Evolutionary conservation across 176 grass and related monocot species (phyloP).

Genomic region (bread wheat (Triticum aestivum)): DNA sequence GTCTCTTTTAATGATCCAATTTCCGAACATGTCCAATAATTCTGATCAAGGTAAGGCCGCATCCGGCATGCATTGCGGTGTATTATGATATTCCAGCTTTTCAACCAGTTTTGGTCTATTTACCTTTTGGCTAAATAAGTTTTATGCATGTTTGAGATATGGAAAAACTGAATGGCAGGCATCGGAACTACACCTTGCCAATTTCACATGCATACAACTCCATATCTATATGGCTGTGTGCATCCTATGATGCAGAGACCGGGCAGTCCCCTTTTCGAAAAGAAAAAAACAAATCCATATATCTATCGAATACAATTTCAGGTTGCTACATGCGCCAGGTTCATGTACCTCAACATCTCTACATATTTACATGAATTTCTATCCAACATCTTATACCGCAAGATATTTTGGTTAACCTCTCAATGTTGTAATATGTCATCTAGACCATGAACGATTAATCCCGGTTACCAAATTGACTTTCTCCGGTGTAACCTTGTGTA

Average conservation of each 20-base stretch:
- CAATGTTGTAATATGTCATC: slow-evolving; percentile 1
- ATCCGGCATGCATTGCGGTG: background rate
- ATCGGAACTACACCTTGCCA: background rate
- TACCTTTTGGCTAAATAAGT: background rate
- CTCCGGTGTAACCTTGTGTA: background rate
- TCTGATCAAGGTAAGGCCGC: background rate
- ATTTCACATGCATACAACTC: background rate
- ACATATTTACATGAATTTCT: background rate
- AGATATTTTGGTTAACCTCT: background rate
- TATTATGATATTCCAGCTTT: background rate
- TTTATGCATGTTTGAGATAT: background rate
- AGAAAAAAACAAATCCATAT: background rate
- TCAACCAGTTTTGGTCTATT: background rate
- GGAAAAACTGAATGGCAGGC: background rate
- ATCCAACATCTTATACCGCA: background rate
- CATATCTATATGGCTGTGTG: background rate
- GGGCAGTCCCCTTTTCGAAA: no score
- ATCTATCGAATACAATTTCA: background rate
- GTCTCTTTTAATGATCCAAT: background rate
- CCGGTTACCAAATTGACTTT: background rate
- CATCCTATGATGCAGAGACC: no score
- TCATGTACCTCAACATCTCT: background rate
- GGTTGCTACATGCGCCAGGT: background rate
- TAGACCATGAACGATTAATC: background rate
- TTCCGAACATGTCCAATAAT: background rate